These are phyloP conservation scores for Linderniella brevidens DNA, from an alignment of 257 asterid genomes.

Conservation along the genomic window DNA sequence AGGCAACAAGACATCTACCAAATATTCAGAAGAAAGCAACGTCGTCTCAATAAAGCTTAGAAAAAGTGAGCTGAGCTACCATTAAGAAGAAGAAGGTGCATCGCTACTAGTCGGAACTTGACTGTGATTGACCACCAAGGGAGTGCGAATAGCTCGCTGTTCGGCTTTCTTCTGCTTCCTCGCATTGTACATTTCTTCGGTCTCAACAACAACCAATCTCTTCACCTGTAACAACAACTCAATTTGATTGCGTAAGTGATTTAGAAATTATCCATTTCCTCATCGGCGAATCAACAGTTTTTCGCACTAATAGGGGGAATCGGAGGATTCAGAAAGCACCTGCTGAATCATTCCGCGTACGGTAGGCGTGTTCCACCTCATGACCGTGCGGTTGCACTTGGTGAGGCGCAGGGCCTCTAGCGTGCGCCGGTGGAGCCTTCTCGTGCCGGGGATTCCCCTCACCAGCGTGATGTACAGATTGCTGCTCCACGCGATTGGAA, in stretches of 20 bases:
- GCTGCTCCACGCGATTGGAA: conserved; percentile 83
- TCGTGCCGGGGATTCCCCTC: conserved; percentile 92
- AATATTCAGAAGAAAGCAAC: no score
- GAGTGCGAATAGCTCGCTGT: conserved; percentile 2
- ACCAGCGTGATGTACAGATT: conserved; percentile 78
- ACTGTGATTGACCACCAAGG: conserved; percentile 3
- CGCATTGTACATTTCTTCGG: conserved; percentile 5
- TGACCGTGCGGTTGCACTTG: conserved; percentile 81
- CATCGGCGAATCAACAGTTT: no score
- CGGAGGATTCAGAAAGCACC: conserved; percentile 18
- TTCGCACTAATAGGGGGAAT: no score
- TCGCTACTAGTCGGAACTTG: no score
- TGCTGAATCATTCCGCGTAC: conserved; percentile 92
- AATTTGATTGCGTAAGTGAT: no score
- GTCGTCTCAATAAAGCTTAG: no score
- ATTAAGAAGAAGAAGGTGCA: no score
- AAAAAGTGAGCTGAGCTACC: no score
- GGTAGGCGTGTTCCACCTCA: conserved; percentile 73
- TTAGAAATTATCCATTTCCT: no score
- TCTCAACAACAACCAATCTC: conserved; percentile 5
- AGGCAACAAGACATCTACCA: no score
- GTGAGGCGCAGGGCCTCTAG: conserved; percentile 78
- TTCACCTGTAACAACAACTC: not conserved
- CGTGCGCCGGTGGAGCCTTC: conserved; percentile 89
- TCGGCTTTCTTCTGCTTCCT: conserved; percentile 2